Percentiles rank a stretch among this genome's conserved stretches.
phyloP scores from a whole-genome alignment of 2,329 filamentous ascomycete genomes.

The Fusarium pseudocircinatum region DNA sequence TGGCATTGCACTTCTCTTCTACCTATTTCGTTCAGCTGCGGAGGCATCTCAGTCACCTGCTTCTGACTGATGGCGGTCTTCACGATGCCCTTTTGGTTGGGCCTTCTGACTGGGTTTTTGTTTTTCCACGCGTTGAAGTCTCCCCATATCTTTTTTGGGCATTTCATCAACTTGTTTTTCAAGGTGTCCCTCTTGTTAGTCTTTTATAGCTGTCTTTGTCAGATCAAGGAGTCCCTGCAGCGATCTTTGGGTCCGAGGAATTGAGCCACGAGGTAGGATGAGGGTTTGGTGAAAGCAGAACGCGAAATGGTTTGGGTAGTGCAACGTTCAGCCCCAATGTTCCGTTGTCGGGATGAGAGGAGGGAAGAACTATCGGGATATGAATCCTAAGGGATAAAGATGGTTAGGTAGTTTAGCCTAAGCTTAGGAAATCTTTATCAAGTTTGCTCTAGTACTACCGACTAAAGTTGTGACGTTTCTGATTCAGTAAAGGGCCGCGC shows the following conservation, averaged over 20 bases:
- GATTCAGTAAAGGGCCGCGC: no score
- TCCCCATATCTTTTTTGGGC: background rate
- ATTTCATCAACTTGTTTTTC: background rate
- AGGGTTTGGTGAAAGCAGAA: rapidly evolving
- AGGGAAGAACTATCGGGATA: rapidly evolving
- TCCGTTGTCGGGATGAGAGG: rapidly evolving
- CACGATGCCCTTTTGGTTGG: background rate
- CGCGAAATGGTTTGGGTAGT: rapidly evolving
- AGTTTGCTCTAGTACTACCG: rapidly evolving
- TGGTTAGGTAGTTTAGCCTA: background rate
- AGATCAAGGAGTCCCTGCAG: background rate
- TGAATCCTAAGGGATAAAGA: rapidly evolving
- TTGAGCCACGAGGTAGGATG: background rate
- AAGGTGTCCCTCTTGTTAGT: background rate
- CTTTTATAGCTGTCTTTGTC: background rate
- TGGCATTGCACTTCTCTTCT: background rate
- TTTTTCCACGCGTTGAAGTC: background rate
- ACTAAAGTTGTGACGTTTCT: background rate
- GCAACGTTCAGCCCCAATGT: rapidly evolving
- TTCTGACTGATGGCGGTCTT: rapidly evolving
- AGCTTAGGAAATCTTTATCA: background rate
- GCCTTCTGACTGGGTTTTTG: background rate
- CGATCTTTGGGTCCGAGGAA: rapidly evolving
- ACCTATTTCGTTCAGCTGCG: rapidly evolving
- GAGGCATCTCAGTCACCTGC: rapidly evolving